phyloP scores from a whole-genome alignment of 2,329 filamentous ascomycete species.

The Trichophaea hybrida region DNA sequence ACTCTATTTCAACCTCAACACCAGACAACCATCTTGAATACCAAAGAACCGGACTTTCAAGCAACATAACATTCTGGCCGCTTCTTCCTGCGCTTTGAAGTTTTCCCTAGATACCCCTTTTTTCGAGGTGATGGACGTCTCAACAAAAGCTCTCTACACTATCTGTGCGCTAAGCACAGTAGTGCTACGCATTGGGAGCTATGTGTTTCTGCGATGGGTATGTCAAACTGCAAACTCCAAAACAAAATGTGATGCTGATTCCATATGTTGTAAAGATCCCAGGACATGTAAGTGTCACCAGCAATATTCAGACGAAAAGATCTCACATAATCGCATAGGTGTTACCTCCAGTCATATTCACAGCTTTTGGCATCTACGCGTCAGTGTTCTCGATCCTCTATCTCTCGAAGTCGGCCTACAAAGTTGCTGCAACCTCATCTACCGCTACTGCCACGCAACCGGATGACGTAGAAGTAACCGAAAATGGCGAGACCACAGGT shows the following conservation, averaged over 20 bases:
- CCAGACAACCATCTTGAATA: neutral
- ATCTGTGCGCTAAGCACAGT: conserved; percentile 19
- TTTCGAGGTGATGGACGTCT: conserved; percentile 3
- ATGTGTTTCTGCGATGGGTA: conserved; percentile 51
- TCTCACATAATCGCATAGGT: conserved; percentile 27
- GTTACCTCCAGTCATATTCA: conserved; percentile 39
- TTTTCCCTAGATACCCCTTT: neutral
- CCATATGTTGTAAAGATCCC: conserved; percentile 27
- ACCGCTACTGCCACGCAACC: conserved; percentile 36
- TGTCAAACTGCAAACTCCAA: conserved; percentile 29
- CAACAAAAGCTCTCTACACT: neutral
- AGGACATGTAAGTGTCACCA: conserved; percentile 30
- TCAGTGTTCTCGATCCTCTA: conserved; percentile 49
- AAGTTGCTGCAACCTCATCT: conserved; percentile 45
- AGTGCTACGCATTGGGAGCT: conserved; percentile 27
- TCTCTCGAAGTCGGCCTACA: conserved; percentile 42
- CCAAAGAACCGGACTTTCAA: neutral
- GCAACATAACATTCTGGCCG: neutral
- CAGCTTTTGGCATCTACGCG: conserved; percentile 51
- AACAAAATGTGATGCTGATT: conserved; percentile 24
- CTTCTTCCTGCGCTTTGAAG: neutral
- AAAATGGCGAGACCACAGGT: conserved; percentile 9
- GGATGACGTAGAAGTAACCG: conserved; percentile 6
- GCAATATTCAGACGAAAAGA: neutral
- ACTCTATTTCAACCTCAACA: neutral